Percentiles rank a stretch among this genome's conserved stretches.
Conservation (phyloP, 768 basidiomycete genomes). For the Amanita pallidorosea region DNA sequence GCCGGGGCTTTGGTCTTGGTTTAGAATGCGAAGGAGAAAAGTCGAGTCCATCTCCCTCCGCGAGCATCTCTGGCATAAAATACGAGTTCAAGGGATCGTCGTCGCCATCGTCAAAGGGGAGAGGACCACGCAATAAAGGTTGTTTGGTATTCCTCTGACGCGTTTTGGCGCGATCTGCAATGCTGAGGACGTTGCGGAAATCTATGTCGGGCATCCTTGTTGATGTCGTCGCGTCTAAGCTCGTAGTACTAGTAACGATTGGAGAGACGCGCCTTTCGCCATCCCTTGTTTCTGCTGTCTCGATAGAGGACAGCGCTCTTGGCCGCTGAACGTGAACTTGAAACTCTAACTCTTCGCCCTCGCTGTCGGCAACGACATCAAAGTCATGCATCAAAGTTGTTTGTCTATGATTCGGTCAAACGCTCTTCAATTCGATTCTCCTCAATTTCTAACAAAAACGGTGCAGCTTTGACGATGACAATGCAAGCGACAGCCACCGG, state of each 20-base stretch:
- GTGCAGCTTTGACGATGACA: too few relatives aligned
- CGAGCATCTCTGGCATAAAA: slow-evolving; percentile 16
- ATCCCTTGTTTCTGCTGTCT: not conserved
- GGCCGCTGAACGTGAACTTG: not conserved
- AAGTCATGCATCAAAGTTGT: not conserved
- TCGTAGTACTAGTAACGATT: not conserved
- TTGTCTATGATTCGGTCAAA: too few relatives aligned
- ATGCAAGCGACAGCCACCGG: too few relatives aligned
- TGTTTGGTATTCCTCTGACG: slow-evolving; percentile 29
- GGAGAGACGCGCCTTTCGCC: not conserved
- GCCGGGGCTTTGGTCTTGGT: slow-evolving; percentile 17
- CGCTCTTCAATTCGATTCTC: too few relatives aligned
- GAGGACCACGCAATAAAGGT: not conserved
- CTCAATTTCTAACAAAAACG: too few relatives aligned
- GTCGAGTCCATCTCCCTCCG: slow-evolving; percentile 24
- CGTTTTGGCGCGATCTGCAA: slow-evolving; percentile 51
- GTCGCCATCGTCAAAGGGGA: slow-evolving; percentile 22
- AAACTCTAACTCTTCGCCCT: slow-evolving; percentile 2
- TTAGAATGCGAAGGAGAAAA: slow-evolving; percentile 14
- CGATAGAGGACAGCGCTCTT: not conserved
- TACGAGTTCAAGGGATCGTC: slow-evolving; percentile 18
- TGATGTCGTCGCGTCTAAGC: not conserved
- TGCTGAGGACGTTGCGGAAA: slow-evolving; percentile 19
- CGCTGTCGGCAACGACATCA: slow-evolving; percentile 5
- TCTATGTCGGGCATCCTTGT: slow-evolving; percentile 5